A percentile compares a stretch with the other conserved stretches of the same genome.
Conservation (phyloP, 23 red algal species). For the Chondrus crispus region DNA sequence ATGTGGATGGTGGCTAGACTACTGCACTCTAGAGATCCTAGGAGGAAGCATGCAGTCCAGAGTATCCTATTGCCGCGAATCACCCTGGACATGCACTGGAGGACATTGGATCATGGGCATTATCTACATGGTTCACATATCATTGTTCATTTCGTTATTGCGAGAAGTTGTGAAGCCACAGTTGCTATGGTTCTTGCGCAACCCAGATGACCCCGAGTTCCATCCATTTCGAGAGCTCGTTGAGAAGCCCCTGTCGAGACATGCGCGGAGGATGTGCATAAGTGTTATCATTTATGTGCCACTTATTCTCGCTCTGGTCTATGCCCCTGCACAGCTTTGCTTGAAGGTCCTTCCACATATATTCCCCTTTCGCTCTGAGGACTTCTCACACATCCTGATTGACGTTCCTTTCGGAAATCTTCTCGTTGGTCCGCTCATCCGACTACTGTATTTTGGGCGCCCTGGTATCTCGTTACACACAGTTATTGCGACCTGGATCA, state of each 20-base stretch:
- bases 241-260: conserved; percentile 82
- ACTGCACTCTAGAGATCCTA: conserved; percentile 63
- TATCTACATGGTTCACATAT: conserved; percentile 92
- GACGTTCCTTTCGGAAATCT: conserved; percentile 72
- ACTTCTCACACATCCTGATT: conserved; percentile 58
- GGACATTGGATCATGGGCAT: conserved; percentile 92
- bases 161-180: conserved; percentile 80
- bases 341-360: conserved; percentile 51
- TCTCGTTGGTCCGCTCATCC: conserved; percentile 67
- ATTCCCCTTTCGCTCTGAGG: conserved; percentile 72
- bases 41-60: conserved; percentile 33
- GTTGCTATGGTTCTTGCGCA: conserved; percentile 90
- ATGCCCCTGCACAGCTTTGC: conserved; percentile 56
- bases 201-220: conserved; percentile 92
- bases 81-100: conserved; percentile 50
- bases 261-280: conserved; percentile 78
- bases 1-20: conserved; percentile 90
- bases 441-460: conserved; percentile 42
- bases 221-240: conserved; percentile 93
- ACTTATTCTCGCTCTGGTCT: conserved; percentile 73
- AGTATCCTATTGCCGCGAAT: conserved; percentile 30
- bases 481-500: conserved; percentile 47
- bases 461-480: conserved; percentile 40
- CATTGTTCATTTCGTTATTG: conserved; percentile 78
- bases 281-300: conserved; percentile 83